phyloP scores from a whole-genome alignment of 176 grass and related monocot genomes.

The Aechmea fasciata region DNA sequence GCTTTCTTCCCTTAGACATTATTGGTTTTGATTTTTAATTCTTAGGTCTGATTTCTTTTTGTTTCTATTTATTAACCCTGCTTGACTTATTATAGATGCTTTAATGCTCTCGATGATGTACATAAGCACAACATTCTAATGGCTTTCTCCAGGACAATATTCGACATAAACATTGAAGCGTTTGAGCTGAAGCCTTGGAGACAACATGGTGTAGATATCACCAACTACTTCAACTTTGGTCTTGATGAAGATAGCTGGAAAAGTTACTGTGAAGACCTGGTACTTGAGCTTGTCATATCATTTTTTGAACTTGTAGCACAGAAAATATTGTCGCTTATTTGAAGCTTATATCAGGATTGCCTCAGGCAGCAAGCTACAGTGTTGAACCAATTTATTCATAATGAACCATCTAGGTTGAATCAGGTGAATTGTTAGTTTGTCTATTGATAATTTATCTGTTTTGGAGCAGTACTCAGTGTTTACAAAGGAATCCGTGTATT shows the following conservation, averaged over 20 bases:
- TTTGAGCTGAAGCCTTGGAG: slow-evolving; percentile 80
- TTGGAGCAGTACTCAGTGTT: slow-evolving; percentile 8
- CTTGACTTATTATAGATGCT: slow-evolving; percentile 4
- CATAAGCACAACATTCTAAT: neutral
- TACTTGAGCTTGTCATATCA: slow-evolving; percentile 20
- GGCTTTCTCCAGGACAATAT: slow-evolving; percentile 26
- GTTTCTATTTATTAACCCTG: neutral
- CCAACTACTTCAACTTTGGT: slow-evolving; percentile 67
- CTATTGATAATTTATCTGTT: slow-evolving; percentile 10
- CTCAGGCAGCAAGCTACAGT: slow-evolving; percentile 25
- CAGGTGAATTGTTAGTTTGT: slow-evolving; percentile 38
- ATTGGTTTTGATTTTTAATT: no score
- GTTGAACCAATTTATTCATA: slow-evolving; percentile 14
- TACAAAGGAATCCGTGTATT: slow-evolving; percentile 26
- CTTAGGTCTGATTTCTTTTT: neutral
- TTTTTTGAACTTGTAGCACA: slow-evolving; percentile 1
- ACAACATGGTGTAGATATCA: slow-evolving; percentile 40
- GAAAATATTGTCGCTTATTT: neutral
- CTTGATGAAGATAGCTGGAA: slow-evolving; percentile 78
- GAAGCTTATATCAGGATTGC: slow-evolving; percentile 28
- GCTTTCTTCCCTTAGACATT: no score
- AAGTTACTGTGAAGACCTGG: slow-evolving; percentile 58
- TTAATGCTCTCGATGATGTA: neutral
- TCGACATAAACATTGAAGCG: slow-evolving; percentile 48
- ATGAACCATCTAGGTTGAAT: slow-evolving; percentile 28